Conservation (phyloP, 345 rosid genomes). For the Eucalyptus coolabah region DNA sequence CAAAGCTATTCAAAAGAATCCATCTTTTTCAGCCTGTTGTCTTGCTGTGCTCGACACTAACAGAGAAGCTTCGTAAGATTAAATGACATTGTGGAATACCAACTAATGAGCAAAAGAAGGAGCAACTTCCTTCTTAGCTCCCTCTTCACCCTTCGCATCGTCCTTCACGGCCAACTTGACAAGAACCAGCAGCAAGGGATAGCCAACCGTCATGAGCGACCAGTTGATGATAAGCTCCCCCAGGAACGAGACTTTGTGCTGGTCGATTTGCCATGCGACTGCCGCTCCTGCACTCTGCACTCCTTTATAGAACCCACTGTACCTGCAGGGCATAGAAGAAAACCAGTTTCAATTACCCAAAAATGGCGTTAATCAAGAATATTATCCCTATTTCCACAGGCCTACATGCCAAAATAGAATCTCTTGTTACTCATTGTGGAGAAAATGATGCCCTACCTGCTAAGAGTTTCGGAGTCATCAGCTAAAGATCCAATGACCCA, state of each 20-base stretch:
- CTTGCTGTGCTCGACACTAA: background rate
- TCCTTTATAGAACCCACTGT: constrained; percentile 87
- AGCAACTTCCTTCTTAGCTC: background rate
- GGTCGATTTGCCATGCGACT: constrained; percentile 90
- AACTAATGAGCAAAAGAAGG: background rate
- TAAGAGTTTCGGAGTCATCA: constrained; percentile 73
- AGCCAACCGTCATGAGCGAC: constrained; percentile 72
- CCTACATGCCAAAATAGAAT: background rate
- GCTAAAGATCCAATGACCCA: constrained; percentile 95
- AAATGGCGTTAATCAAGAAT: background rate
- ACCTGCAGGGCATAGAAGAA: constrained; percentile 13
- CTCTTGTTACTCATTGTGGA: background rate
- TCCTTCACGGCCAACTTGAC: constrained; percentile 70
- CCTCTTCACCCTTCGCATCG: background rate
- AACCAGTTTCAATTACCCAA: background rate
- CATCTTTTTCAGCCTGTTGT: background rate
- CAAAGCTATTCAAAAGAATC: background rate
- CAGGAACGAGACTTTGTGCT: constrained; percentile 46
- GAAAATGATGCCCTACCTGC: constrained; percentile 22
- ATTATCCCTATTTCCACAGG: background rate
- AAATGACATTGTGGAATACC: background rate
- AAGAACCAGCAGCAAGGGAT: constrained; percentile 55
- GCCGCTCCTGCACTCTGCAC: constrained; percentile 97
- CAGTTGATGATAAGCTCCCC: constrained; percentile 60
- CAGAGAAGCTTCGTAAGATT: background rate